These are phyloP conservation scores for Herpetospermum pedunculosum DNA, from an alignment of 306 rosid genomes.

Conservation along the genomic window DNA sequence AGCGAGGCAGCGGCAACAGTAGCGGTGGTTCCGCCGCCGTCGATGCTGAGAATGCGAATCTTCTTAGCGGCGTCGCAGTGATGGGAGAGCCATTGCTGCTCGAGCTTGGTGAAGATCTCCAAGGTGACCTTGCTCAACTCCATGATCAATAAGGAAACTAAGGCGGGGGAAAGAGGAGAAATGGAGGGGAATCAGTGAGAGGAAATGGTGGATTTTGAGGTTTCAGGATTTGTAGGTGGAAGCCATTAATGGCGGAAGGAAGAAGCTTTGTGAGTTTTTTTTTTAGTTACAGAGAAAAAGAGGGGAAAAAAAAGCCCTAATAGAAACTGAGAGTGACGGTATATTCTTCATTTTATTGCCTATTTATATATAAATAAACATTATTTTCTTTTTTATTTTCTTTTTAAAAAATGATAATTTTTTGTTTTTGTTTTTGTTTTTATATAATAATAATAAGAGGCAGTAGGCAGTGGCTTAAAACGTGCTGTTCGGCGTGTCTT, in stretches of 20 bases:
- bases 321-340: background rate
- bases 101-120: slow-evolving; percentile 87
- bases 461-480: background rate
- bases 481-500: slow-evolving; percentile 2
- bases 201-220: background rate
- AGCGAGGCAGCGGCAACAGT: slow-evolving; percentile 67
- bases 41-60: slow-evolving; percentile 87
- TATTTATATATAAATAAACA: background rate
- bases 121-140: slow-evolving; percentile 67
- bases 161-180: no score
- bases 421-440: background rate
- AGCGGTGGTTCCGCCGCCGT: slow-evolving; percentile 80
- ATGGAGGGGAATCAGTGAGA: background rate
- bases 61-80: slow-evolving; percentile 45
- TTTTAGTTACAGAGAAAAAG: background rate
- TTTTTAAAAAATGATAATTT: background rate
- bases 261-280: background rate
- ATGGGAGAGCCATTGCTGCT: slow-evolving; percentile 95
- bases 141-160: slow-evolving; percentile 22
- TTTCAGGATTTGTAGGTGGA: background rate
- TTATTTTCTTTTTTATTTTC: background rate
- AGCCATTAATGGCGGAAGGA: slow-evolving; percentile 9
- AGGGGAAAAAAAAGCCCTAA: background rate
- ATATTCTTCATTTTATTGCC: slow-evolving; percentile 3
- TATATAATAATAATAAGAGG: background rate